Base-by-base conservation (phyloP, 169 alveolate species). In the Eimeria brunetti region DNA sequence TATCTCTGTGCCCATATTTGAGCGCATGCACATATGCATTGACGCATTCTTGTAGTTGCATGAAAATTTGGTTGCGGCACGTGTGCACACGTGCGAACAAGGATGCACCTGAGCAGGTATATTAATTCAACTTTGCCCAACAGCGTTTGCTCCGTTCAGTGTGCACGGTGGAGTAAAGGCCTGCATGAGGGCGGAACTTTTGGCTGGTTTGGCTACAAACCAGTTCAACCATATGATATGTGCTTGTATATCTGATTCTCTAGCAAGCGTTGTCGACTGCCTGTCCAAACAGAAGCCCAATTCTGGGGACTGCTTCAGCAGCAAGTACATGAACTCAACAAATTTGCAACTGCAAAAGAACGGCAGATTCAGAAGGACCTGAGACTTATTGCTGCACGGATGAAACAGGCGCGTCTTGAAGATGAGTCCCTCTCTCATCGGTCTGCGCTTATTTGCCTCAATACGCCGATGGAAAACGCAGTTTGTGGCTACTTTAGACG, bases 251-350 rank as follows among this genome's bases (percentile, higher is more conserved):
- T 8, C 49, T 30, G 56, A 38, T 73, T 73, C 14, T 18, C 56
- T 12, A 38, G 56, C 33, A 38, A 38, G 53, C 83, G 56, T 78
- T 44, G 41, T 78, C n/a, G 67, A 11, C 51, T 51, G 60, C 67
- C 64, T 78, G 11, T 78, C 88, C 67, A 16, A 24, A 24, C 93
- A 93, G 96, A 93, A 53, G 85, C 96, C n/a, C 92, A 88, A 24
- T 93, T 93, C 53, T 88, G 96, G 94, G 76, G 53, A 44, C 81
- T 93, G 78, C 89, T 84, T 80, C 96, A 93, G 93, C 94, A 83
- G 53, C 96, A 93, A 60, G 96, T 93, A 18, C 88, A 84, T 85
- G 67, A 88, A 83, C 67, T 93, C 4, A 93, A 93, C n/a, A 81
- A 75, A 24, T 93, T 93, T 33, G 96, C 88, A 33, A 60, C 88